These are phyloP conservation scores for Colletotrichum shisoi DNA, from an alignment of 2,329 filamentous ascomycete species.

Conservation along the genomic window DNA sequence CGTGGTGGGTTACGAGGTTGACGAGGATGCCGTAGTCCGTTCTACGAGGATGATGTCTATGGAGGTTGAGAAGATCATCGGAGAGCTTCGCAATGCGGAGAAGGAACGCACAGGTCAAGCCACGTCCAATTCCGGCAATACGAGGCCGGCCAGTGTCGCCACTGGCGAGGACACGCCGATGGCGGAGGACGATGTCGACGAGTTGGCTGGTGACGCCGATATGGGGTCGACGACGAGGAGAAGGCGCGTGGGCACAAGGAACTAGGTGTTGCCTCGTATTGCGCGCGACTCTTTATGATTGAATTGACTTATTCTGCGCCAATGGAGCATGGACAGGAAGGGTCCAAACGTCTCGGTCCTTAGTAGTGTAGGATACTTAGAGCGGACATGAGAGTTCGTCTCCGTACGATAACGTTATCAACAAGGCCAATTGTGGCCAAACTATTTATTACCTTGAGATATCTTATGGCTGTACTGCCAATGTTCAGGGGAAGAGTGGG, in stretches of 20 bases:
- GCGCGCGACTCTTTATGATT: conserved; percentile 4
- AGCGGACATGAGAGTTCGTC: conserved; percentile 1
- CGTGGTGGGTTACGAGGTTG: conserved; percentile 69
- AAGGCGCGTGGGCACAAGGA: conserved; percentile 49
- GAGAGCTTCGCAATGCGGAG: conserved; percentile 78
- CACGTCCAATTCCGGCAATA: conserved; percentile 43
- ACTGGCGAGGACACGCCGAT: conserved; percentile 53
- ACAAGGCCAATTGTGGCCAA: conserved; percentile 9
- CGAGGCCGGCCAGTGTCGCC: conserved; percentile 50
- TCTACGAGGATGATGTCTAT: conserved; percentile 90
- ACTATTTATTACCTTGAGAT: background rate
- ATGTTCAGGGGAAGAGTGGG: background rate
- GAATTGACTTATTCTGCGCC: background rate
- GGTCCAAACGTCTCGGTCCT: background rate
- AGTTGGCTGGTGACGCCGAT: conserved; percentile 54
- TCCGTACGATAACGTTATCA: conserved; percentile 28
- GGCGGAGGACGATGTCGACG: conserved; percentile 59
- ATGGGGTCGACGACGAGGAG: conserved; percentile 48
- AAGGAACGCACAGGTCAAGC: conserved; percentile 57
- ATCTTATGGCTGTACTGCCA: background rate
- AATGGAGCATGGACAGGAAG: background rate
- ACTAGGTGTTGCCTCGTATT: conserved; percentile 42
- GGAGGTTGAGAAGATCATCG: conserved; percentile 81
- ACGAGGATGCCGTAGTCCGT: conserved; percentile 86
- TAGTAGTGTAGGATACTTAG: conserved; percentile 23